Conservation (phyloP, 106 monocot genomes). For the Phalaenopsis aphrodite region DNA sequence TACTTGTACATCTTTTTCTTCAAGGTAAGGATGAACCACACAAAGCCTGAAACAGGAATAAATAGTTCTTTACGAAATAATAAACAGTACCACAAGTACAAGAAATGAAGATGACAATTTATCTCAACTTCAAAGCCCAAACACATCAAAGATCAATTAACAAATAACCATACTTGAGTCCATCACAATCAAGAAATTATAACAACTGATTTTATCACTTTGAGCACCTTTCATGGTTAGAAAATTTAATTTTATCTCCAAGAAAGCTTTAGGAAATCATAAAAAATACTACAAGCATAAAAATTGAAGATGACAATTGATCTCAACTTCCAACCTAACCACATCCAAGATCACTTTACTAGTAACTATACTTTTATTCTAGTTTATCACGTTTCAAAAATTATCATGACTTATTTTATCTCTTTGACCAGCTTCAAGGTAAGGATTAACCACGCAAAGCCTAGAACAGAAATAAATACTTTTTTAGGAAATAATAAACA, state of each 20-base stretch:
- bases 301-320: not conserved
- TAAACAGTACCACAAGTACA: not conserved
- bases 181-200: not conserved
- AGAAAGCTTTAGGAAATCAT: not conserved
- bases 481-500: too few relatives aligned
- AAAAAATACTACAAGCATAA: not conserved
- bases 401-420: not conserved
- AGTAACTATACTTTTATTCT: too few relatives aligned
- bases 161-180: too few relatives aligned
- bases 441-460: too few relatives aligned
- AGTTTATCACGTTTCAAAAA: not conserved
- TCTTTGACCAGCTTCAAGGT: not conserved
- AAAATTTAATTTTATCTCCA: not conserved
- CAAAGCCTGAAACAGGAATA: slow-evolving; percentile 48
- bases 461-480: too few relatives aligned
- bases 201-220: not conserved
- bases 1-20: slow-evolving; percentile 92
- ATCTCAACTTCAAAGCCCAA: not conserved
- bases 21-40: slow-evolving; percentile 90
- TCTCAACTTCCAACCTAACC: not conserved
- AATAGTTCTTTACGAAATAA: not conserved
- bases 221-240: not conserved
- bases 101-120: not conserved
- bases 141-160: not conserved
- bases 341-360: not conserved